Base-by-base conservation (phyloP, 176 grass and related monocot species). In the Bothriochloa decipiens region DNA sequence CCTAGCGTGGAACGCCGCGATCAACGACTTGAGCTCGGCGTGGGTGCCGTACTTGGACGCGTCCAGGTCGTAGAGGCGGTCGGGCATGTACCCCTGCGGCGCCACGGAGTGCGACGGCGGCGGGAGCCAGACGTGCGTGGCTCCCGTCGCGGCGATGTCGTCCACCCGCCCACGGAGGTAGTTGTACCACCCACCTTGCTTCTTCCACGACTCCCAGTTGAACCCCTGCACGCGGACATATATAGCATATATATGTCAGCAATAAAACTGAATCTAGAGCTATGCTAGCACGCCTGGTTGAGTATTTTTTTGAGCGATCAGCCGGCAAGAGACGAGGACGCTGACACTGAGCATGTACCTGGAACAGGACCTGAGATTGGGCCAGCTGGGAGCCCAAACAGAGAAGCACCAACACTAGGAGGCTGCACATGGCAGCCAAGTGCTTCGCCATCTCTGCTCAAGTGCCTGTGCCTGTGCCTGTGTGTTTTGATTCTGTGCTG, bases 171-270 rank as follows among this genome's bases (percentile, higher is more conserved):
- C 81, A 28, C 53, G 65, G 29, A 97, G 77, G 62, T 80, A 86
- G 75, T 91, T 92, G 65, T 97, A 97, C 90, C 89, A 94, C 3
- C 95, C 90, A 1, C 92, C 92, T 40, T 97, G 84, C 47, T 94
- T 94, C 77, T 77, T 97, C 90, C 92, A 97, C 17, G 92, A 94
- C 32, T 94, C 92, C 92, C 95, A 97, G 78, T 92, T 94, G 49
- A 97, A 97, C 1, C 92, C 95, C 92, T 88, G 87, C n/a, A n/a
- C n/a, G n/a, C n/a, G n/a, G n/a, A n/a, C n/a, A n/a, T n/a, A n/a
- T 32, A 32, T 32, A 32, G 29, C 29, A 32, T 32, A 32, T 32
- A 32, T 32, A 32, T 32, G 29, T 32, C 29, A 32, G 29, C 29
- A 32, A 32, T 32, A 32, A 32, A 32, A 32, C 29, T 32, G 29